Base-by-base conservation (phyloP, 2,329 filamentous ascomycete genomes). In the Alternaria panax region DNA sequence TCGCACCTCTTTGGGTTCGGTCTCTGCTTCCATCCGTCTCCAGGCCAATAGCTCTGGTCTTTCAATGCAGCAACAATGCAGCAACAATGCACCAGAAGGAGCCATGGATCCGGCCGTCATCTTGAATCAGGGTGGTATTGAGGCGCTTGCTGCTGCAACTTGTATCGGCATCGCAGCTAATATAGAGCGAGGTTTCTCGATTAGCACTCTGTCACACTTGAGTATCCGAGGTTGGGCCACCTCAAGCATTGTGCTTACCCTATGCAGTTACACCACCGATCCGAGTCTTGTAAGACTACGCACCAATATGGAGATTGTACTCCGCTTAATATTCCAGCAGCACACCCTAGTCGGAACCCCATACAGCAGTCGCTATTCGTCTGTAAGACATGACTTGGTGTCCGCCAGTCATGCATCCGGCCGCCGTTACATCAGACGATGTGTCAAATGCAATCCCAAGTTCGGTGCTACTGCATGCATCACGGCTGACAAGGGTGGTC, bases 221-320 rank as follows among this genome's bases (percentile, higher is more conserved):
- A 40, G 57, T 55, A 65, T 58, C 69, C 68, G 68, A 70, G 64
- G 62, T 66, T 63, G 67, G 68, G 55, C 67, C 64, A 63, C 46
- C 43, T 60, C 46, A 45, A 50, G 65, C 65, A 64, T 63, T 56
- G 59, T 65, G 67, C 68, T 69, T 71, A 66, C 70, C 58, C 38
- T 43, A 64, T 69, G 27, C 51, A 65, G 68, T 67, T 69, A 71
- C 65, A 70, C 54, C 58, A 64, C 66, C 69, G 64, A 55, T 58
- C 57, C 59, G 63, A 57, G 54, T 60, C 63, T 60, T 67, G 64
- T 66, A 66, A 62, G 63, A 66, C 62, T 67, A 62, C 47, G 32
- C 42, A 59, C 61, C 32, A 57, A 63, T 60, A 38, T 58, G 61
- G 59, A 43, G 68, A 65, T 58, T 20, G 18, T 54, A 54, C 57